Conservation (phyloP, 2,329 filamentous ascomycete genomes). For the Exutisphaerella laricina region DNA sequence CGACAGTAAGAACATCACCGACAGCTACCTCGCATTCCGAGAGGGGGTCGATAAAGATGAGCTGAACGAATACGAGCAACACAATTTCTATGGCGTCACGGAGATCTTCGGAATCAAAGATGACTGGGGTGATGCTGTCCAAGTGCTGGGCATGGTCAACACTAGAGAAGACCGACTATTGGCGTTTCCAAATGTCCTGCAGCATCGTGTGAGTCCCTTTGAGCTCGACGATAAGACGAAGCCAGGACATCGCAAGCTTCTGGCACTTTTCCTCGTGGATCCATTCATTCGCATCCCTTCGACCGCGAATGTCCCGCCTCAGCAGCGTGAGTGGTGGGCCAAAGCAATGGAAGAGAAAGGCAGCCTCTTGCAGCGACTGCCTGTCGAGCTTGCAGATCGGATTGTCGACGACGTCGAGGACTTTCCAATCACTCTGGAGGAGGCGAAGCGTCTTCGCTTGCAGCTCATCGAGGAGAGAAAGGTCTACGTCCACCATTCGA, state of each 20-base stretch:
- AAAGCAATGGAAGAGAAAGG: slow-evolving; percentile 14
- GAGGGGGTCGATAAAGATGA: slow-evolving; percentile 23
- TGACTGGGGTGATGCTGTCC: slow-evolving; percentile 29
- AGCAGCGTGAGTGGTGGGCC: slow-evolving; percentile 43
- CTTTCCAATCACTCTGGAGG: slow-evolving; percentile 26
- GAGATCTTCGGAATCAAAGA: slow-evolving; percentile 25
- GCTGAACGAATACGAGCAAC: slow-evolving; percentile 8
- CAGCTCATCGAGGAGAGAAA: slow-evolving; percentile 32
- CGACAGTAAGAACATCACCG: slow-evolving; percentile 55
- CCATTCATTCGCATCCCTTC: slow-evolving; percentile 48
- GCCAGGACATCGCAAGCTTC: slow-evolving; percentile 51
- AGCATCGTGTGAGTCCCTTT: slow-evolving; percentile 50
- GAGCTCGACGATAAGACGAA: slow-evolving; percentile 44
- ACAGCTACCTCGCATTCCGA: slow-evolving; percentile 48
- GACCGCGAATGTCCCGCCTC: slow-evolving; percentile 48
- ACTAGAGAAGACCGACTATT: slow-evolving; percentile 47
- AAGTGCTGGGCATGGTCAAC: slow-evolving; percentile 45
- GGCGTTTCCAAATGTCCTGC: slow-evolving; percentile 50
- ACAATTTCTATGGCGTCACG: slow-evolving; percentile 18
- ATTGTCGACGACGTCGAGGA: slow-evolving; percentile 24
- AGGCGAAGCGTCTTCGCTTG: slow-evolving; percentile 25
- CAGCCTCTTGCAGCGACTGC: slow-evolving; percentile 14
- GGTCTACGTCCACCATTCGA: slow-evolving; percentile 15
- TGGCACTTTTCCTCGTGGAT: slow-evolving; percentile 56
- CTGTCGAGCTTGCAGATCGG: slow-evolving; percentile 24